Evolutionary conservation across 2,329 filamentous ascomycete species (phyloP).

Genomic region (Calonectria montana): DNA sequence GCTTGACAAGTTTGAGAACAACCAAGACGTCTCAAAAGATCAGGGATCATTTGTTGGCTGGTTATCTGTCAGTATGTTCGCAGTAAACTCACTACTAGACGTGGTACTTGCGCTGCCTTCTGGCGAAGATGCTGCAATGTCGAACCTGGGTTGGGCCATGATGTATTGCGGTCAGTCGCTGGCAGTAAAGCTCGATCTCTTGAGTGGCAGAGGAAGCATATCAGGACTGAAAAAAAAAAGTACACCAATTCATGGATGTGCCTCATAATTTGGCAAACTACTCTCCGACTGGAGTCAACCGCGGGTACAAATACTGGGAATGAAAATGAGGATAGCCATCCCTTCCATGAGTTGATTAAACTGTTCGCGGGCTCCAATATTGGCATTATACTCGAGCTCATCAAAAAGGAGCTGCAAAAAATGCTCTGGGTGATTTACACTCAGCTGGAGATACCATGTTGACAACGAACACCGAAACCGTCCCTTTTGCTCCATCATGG

Average conservation of each 20-base stretch:
- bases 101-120: slow-evolving; percentile 37
- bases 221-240: slow-evolving; percentile 35
- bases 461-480: background rate
- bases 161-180: slow-evolving; percentile 45
- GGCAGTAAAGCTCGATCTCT: slow-evolving; percentile 43
- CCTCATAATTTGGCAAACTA: slow-evolving; percentile 41
- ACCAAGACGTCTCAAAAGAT: slow-evolving; percentile 15
- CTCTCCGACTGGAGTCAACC: slow-evolving; percentile 39
- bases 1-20: slow-evolving; percentile 34
- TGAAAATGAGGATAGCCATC: slow-evolving; percentile 20
- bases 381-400: slow-evolving; percentile 30
- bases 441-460: background rate
- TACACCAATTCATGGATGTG: slow-evolving; percentile 43
- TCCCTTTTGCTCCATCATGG: background rate
- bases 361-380: slow-evolving; percentile 27
- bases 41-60: slow-evolving; percentile 34
- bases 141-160: slow-evolving; percentile 48
- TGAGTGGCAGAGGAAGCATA: slow-evolving; percentile 33
- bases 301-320: background rate
- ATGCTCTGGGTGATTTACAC: background rate
- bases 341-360: slow-evolving; percentile 36
- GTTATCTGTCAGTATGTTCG: slow-evolving; percentile 44
- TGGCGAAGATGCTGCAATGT: slow-evolving; percentile 40
- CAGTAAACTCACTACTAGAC: slow-evolving; percentile 38
- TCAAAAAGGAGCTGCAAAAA: background rate